Evolutionary conservation across 1,139 yeast species (phyloP).

Genomic region (Lodderomyces beijingensis): DNA sequence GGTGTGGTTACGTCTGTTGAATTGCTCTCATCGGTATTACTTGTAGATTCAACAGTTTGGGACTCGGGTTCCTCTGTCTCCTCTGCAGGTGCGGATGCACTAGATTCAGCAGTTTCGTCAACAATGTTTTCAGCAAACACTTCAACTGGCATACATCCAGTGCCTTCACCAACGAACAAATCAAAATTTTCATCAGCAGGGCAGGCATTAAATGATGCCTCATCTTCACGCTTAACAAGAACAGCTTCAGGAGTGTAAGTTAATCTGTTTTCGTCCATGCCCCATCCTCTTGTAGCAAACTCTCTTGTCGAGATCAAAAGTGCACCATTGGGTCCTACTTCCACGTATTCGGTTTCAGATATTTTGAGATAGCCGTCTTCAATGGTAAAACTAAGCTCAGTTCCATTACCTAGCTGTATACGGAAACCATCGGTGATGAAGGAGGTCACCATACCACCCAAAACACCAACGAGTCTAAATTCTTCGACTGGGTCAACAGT

Average conservation of each 20-base stretch:
- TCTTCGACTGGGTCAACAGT: too few species aligned
- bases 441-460: conserved; percentile 1
- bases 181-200: conserved; percentile 5
- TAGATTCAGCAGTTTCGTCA: conserved; percentile 8
- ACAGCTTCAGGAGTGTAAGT: too few species aligned
- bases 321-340: conserved; percentile 2
- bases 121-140: conserved; percentile 3
- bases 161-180: conserved; percentile 3
- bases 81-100: conserved; percentile 20
- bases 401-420: conserved; percentile 3
- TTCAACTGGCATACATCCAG: conserved; percentile 4
- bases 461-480: conserved; percentile 17
- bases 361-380: conserved; percentile 3
- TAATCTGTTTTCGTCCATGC: conserved; percentile 2
- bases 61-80: conserved; percentile 3
- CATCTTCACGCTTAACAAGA: conserved; percentile 4
- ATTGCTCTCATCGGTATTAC: too few species aligned
- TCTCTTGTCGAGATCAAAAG: conserved; percentile 2
- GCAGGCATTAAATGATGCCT: conserved; percentile 3
- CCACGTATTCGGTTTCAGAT: not conserved
- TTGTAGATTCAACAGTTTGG: conserved; percentile 3
- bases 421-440: conserved; percentile 3
- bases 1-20: too few species aligned
- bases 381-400: conserved; percentile 3
- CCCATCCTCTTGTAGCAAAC: conserved; percentile 5